Evolutionary conservation across 176 grass and related monocot genomes (phyloP), one percentile per base, ranked within the genome.

Genomic region (Aegilops longissima): DNA sequence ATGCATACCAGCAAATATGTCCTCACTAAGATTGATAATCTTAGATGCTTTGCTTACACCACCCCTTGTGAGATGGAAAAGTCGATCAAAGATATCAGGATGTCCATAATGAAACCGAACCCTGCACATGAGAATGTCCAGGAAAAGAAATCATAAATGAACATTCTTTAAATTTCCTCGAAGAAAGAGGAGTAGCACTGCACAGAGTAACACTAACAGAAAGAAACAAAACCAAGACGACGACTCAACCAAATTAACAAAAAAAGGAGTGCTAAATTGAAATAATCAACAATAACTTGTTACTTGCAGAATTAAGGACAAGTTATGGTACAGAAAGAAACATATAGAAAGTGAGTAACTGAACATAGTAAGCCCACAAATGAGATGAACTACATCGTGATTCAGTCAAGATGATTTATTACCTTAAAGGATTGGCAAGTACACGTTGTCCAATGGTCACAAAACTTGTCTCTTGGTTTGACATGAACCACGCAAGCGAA

Each of bases 401-500:
- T 73, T 74, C 65, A 51, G 20, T 58, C 13, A 35, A 24, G 81
- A 79, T 44, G 17, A 79, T 83, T 89, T 88, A 98, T 89, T 88
- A 98, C 96, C 96, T 96, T 86, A 98, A 96, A 84, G 96, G 96
- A 91, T 92, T 94, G 70, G 96, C 93, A 89, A 98, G 92, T 59
- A 98, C 90, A 24, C 96, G 92, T 34, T 98, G 96, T 82, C 93
- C 92, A 88, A 98, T 98, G n/a, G 93, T 98, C 86, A 98, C 96
- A 88, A 96, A 98, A 87, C 96, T 96, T 4, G 93, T 98, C 87
- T 98, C 96, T 86, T 98, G 96, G 72, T 98, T 98, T 86, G 96
- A 98, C 96, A 98, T 98, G 83, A 98, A 98, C 96, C 96, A 98
- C 54, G 96, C 96, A 88, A 98, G 96, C 84, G 96, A 98, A 84